Evolutionary conservation across 2,329 filamentous ascomycete genomes (phyloP).

Genomic region (Plenodomus tracheiphilus): DNA sequence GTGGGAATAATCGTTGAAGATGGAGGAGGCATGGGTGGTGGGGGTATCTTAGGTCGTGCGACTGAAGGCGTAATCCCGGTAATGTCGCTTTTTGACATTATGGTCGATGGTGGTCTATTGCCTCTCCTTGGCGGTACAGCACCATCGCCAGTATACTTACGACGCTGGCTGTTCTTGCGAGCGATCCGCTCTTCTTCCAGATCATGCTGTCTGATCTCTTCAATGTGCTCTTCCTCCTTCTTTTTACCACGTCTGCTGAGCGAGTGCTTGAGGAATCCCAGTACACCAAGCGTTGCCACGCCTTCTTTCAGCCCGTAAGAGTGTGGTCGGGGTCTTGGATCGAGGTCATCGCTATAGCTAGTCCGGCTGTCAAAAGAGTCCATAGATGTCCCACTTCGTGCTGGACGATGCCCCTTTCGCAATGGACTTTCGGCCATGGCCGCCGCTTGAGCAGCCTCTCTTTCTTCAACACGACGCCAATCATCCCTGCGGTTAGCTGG

Average conservation of each 20-base stretch:
- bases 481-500: conserved; percentile 42
- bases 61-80: conserved; percentile 50
- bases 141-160: conserved; percentile 71
- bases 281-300: conserved; percentile 53
- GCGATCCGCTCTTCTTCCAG: conserved; percentile 57
- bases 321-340: conserved; percentile 22
- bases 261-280: conserved; percentile 49
- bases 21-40: conserved; percentile 31
- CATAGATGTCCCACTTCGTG: conserved; percentile 44
- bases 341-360: conserved; percentile 40
- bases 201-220: conserved; percentile 55
- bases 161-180: conserved; percentile 58
- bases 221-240: conserved; percentile 64
- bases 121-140: conserved; percentile 31
- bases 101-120: conserved; percentile 41
- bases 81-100: conserved; percentile 50
- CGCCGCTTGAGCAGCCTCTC: conserved; percentile 42
- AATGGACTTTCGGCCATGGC: conserved; percentile 54
- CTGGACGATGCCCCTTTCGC: conserved; percentile 32
- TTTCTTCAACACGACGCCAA: conserved; percentile 45
- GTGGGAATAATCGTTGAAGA: conserved; percentile 37
- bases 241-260: conserved; percentile 58
- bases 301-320: conserved; percentile 47
- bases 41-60: conserved; percentile 41
- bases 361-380: conserved; percentile 48